Conservation (phyloP, 2,329 filamentous ascomycete species). For the Penicillium hesseltinei region DNA sequence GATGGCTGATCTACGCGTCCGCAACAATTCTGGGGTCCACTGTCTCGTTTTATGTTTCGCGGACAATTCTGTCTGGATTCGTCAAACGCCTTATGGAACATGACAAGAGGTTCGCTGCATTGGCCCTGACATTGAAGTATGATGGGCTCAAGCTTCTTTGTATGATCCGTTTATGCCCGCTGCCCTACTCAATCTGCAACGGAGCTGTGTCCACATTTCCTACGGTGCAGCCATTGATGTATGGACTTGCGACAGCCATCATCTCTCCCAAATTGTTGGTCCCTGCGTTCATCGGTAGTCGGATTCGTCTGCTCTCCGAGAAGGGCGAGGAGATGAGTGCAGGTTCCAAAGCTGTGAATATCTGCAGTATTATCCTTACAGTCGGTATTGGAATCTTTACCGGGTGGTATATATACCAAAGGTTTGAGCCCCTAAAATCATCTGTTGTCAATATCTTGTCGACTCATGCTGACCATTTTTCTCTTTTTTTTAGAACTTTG, state of each 20-base stretch:
- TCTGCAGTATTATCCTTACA: constrained; percentile 73
- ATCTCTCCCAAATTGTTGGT: constrained; percentile 85
- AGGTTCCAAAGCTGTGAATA: constrained; percentile 77
- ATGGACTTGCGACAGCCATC: constrained; percentile 77
- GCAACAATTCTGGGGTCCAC: constrained; percentile 78
- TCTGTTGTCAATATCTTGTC: neutral
- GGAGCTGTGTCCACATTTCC: constrained; percentile 93
- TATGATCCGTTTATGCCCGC: constrained; percentile 86
- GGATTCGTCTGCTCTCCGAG: constrained; percentile 80
- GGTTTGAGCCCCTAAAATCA: constrained; percentile 36
- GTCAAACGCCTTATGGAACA: constrained; percentile 76
- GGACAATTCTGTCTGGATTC: constrained; percentile 73
- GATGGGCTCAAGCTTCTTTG: constrained; percentile 86
- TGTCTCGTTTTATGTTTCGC: constrained; percentile 74
- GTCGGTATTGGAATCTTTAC: constrained; percentile 69
- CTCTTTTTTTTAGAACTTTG: constrained; percentile 39
- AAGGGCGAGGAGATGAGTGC: constrained; percentile 77
- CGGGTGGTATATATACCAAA: constrained; percentile 80
- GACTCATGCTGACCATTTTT: neutral
- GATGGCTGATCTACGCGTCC: constrained; percentile 78
- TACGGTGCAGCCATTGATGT: constrained; percentile 72
- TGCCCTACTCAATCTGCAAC: constrained; percentile 92
- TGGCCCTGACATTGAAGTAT: constrained; percentile 81
- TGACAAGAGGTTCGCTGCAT: constrained; percentile 83
- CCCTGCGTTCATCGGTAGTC: constrained; percentile 85